Evolutionary conservation across 1,139 yeast genomes (phyloP).

Genomic region (Petasospora fabianii): DNA sequence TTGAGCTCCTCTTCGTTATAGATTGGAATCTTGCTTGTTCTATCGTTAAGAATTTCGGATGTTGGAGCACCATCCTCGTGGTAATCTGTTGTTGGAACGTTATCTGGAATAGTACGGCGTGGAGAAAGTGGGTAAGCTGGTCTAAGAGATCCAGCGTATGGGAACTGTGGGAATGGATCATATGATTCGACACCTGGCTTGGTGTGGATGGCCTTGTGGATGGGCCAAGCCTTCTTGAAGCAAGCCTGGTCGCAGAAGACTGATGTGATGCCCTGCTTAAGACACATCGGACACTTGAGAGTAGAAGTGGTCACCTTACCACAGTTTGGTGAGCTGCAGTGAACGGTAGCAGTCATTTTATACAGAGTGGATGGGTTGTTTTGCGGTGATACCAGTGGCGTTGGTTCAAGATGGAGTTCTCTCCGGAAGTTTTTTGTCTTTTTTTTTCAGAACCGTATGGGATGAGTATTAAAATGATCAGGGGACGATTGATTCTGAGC

Average conservation of each 20-base stretch:
- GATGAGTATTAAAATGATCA: not conserved
- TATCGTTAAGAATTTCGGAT: constrained; percentile 70
- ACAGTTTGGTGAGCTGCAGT: constrained; percentile 65
- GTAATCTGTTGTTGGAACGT: constrained; percentile 78
- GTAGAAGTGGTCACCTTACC: constrained; percentile 73
- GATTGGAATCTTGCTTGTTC: constrained; percentile 62
- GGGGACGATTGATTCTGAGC: too few species aligned
- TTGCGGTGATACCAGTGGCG: not conserved
- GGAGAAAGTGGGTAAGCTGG: constrained; percentile 82
- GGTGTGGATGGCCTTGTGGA: constrained; percentile 49
- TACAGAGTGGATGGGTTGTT: too few species aligned
- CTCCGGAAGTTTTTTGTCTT: constrained; percentile 2
- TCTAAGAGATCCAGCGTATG: constrained; percentile 69
- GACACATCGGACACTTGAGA: constrained; percentile 88
- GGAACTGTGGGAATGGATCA: constrained; percentile 82
- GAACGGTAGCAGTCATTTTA: constrained; percentile 6
- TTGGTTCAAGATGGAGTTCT: not conserved
- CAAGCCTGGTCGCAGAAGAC: constrained; percentile 84
- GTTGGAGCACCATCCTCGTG: constrained; percentile 77
- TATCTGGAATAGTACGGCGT: constrained; percentile 65
- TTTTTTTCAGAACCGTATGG: not conserved
- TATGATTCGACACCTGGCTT: constrained; percentile 46
- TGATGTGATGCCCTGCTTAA: constrained; percentile 60
- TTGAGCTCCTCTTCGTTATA: constrained; percentile 64
- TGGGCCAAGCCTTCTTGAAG: constrained; percentile 71